These are phyloP conservation scores for Fusarium avenaceum DNA, from an alignment of 2,329 filamentous ascomycete species.

Conservation along the genomic window DNA sequence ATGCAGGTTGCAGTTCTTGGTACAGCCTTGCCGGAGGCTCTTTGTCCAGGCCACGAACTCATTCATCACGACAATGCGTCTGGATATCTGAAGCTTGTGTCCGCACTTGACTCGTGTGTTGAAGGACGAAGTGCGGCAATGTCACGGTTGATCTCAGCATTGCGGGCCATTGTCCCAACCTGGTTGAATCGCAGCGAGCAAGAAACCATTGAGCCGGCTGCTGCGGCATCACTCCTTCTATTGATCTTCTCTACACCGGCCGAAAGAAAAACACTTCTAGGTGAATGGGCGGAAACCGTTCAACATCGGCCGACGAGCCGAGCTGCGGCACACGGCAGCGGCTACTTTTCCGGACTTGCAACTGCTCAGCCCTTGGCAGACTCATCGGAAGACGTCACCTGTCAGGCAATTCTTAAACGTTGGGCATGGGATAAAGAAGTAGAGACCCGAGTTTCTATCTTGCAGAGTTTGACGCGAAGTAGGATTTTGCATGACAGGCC, in stretches of 20 bases:
- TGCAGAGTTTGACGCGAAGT: slow-evolving; percentile 66
- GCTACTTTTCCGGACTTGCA: slow-evolving; percentile 67
- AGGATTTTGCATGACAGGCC: slow-evolving; percentile 59
- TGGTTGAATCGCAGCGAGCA: slow-evolving; percentile 66
- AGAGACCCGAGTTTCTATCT: slow-evolving; percentile 67
- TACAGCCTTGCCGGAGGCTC: slow-evolving; percentile 6
- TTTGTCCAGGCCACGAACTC: slow-evolving; percentile 45
- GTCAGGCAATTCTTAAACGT: slow-evolving; percentile 62
- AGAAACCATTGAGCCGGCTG: slow-evolving; percentile 64
- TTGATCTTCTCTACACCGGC: slow-evolving; percentile 59
- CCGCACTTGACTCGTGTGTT: slow-evolving; percentile 35
- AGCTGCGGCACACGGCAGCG: slow-evolving; percentile 58
- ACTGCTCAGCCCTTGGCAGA: slow-evolving; percentile 61
- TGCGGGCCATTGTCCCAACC: slow-evolving; percentile 55
- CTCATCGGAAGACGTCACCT: slow-evolving; percentile 53
- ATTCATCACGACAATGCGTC: slow-evolving; percentile 41
- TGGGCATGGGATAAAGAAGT: slow-evolving; percentile 66
- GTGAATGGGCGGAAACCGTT: slow-evolving; percentile 63
- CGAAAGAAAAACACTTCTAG: slow-evolving; percentile 58
- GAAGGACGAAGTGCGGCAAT: slow-evolving; percentile 17
- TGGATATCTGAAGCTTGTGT: slow-evolving; percentile 44
- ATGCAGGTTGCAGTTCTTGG: slow-evolving; percentile 56
- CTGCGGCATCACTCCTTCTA: slow-evolving; percentile 65
- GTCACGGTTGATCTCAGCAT: slow-evolving; percentile 41
- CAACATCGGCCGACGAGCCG: slow-evolving; percentile 51